phyloP scores from a whole-genome alignment of 2,329 filamentous ascomycete genomes.

The Corniculantispora saksenae region DNA sequence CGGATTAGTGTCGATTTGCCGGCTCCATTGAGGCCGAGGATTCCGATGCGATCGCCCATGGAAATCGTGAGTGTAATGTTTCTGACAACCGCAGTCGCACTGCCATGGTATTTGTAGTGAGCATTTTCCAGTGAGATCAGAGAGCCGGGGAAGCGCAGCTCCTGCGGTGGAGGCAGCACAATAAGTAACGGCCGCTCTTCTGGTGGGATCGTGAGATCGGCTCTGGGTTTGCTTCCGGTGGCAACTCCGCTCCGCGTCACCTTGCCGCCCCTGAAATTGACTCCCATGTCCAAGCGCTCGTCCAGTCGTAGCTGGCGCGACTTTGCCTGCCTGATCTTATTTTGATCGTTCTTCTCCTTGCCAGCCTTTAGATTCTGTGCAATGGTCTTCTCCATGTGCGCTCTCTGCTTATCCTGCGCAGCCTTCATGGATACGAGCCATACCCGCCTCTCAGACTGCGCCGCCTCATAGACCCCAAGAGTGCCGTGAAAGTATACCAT shows the following conservation, averaged over 20 bases:
- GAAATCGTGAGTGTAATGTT: constrained; percentile 69
- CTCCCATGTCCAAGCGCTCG: constrained; percentile 75
- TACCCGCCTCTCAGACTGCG: constrained; percentile 65
- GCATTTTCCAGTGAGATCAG: constrained; percentile 72
- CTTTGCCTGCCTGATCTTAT: constrained; percentile 80
- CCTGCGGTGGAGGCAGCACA: constrained; percentile 61
- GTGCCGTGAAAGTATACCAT: constrained; percentile 76
- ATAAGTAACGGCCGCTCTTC: constrained; percentile 61
- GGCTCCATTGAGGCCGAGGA: constrained; percentile 76
- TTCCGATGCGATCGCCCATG: constrained; percentile 71
- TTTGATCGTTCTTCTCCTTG: constrained; percentile 76
- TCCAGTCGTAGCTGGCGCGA: constrained; percentile 83
- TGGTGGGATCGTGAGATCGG: constrained; percentile 70
- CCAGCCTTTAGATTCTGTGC: constrained; percentile 72
- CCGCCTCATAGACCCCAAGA: constrained; percentile 68
- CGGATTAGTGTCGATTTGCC: constrained; percentile 80
- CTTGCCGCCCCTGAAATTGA: constrained; percentile 67
- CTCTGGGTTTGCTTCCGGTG: constrained; percentile 58
- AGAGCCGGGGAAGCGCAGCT: constrained; percentile 73
- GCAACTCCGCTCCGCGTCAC: constrained; percentile 81
- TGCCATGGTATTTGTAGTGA: constrained; percentile 60
- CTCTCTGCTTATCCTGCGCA: constrained; percentile 76
- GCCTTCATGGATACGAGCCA: constrained; percentile 76
- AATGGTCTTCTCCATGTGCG: constrained; percentile 79
- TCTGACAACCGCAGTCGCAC: constrained; percentile 49